phyloP scores from a whole-genome alignment of 345 rosid genomes.

The Raphanus raphanistrum region DNA sequence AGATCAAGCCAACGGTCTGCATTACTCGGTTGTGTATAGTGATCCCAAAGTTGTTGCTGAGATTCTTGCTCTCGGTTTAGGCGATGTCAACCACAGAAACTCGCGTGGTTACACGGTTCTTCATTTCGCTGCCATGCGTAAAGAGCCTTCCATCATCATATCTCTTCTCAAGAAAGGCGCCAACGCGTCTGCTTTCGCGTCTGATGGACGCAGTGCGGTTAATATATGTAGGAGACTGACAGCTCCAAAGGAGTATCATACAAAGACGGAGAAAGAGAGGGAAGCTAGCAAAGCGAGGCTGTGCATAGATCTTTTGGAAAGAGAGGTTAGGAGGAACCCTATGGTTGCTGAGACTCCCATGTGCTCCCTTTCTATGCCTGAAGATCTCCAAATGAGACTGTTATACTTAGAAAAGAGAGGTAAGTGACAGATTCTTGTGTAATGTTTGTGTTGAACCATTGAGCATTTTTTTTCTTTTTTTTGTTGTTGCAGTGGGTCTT shows the following conservation, averaged over 20 bases:
- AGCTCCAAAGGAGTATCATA: conserved; percentile 80
- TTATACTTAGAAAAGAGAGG: conserved; percentile 95
- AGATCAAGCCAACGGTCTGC: conserved; percentile 83
- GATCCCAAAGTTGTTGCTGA: conserved; percentile 86
- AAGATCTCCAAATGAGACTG: conserved; percentile 89
- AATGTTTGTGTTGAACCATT: conserved; percentile 2
- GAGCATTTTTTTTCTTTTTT: not conserved
- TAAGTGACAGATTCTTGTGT: conserved; percentile 28
- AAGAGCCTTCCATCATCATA: conserved; percentile 71
- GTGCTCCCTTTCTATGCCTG: conserved; percentile 50
- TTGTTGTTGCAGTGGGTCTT: conserved; percentile 61
- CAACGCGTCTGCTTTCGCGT: conserved; percentile 59
- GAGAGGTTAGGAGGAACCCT: conserved; percentile 77
- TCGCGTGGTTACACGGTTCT: conserved; percentile 82
- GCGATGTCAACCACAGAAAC: conserved; percentile 69
- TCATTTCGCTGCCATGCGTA: conserved; percentile 88
- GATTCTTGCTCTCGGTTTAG: conserved; percentile 63
- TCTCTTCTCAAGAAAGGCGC: conserved; percentile 80
- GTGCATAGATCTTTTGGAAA: conserved; percentile 86
- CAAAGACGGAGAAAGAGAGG: conserved; percentile 65
- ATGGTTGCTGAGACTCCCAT: conserved; percentile 52
- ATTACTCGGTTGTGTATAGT: conserved; percentile 88
- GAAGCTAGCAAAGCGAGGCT: conserved; percentile 75
- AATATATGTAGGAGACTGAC: conserved; percentile 78
- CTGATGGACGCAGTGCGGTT: conserved; percentile 77